Base-by-base conservation (phyloP, 108 stramenopile genomes). In the Skeletonema costatum region DNA sequence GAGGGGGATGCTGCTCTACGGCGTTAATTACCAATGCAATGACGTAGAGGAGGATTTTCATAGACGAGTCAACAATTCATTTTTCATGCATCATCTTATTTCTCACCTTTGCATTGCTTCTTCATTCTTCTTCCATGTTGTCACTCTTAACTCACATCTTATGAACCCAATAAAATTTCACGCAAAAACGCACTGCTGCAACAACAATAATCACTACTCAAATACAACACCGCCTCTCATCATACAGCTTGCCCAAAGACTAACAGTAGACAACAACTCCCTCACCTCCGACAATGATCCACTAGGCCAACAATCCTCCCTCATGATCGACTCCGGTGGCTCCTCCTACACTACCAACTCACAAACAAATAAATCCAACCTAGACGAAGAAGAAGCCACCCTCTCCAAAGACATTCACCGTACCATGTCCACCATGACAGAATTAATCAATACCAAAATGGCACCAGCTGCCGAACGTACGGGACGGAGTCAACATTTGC, bases 381-480 rank as follows among this genome's bases (percentile, higher is more conserved):
- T 77, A 12, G 66, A 77, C 16, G 89, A 87, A 71, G 90, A 91
- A 76, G 91, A 92, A 73, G 85, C 86, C 4, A 48, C 82, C 3
- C 63, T 95, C 41, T 71, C 87, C 29, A 88, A 84, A 66, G 94
- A 95, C 41, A 92, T 95, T 74, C 86, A 88, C 51, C 86, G 94
- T 13, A 83, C 87, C 29, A 64, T 95, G 32, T 75, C 81, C 17
- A 77, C 65, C 17, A 51, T 95, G 60, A 87, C 88, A 9, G 94
- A 95, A 64, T 59, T 92, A 42, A 85, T 94, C 74, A 84, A 85
- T 31, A 79, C 83, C 19, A 84, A 88, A 50, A 87, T 95, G 65
- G 77, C 86, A 33, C 89, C 89, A 11, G 86, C 84, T 4, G 89
- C 90, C 16, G 88, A 90, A 46, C 80, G 76, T 12, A 73, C 85